Conservation (phyloP, 306 rosid species). For the Cotoneaster glaucophyllus region DNA sequence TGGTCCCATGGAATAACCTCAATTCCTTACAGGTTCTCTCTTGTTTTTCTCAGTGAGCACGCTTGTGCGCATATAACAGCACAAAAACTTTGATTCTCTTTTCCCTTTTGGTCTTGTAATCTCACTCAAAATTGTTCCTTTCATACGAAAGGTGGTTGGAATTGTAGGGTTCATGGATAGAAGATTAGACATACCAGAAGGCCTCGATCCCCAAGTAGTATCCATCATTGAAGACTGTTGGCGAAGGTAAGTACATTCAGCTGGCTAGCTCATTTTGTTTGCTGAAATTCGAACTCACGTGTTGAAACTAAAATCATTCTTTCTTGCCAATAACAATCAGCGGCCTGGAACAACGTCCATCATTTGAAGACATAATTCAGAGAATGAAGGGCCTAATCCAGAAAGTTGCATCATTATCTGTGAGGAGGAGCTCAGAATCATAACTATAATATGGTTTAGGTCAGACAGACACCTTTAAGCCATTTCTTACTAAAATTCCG, state of each 20-base stretch:
- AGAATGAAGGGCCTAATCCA: constrained; percentile 34
- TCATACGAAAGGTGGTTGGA: constrained; percentile 62
- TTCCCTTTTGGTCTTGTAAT: not conserved
- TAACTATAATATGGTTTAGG: constrained; percentile 10
- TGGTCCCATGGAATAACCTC: constrained; percentile 61
- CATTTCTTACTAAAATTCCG: not conserved
- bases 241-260: constrained; percentile 37
- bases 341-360: constrained; percentile 60
- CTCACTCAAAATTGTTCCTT: not conserved
- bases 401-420: constrained; percentile 27
- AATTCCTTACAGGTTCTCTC: constrained; percentile 59
- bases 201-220: constrained; percentile 49
- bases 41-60: not conserved
- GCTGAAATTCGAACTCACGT: constrained; percentile 3
- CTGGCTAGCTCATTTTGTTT: not conserved
- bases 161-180: constrained; percentile 78
- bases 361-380: constrained; percentile 60
- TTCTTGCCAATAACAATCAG: constrained; percentile 31
- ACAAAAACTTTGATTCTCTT: not conserved
- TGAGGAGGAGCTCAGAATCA: constrained; percentile 28
- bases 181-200: constrained; percentile 64
- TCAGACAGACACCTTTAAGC: not conserved
- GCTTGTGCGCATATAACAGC: not conserved
- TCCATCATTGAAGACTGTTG: constrained; percentile 62
- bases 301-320: constrained; percentile 18